Evolutionary conservation across 2,329 filamentous ascomycete species (phyloP), one percentile per base, ranked within the genome.

Genomic region (Cladorrhinum sp.): DNA sequence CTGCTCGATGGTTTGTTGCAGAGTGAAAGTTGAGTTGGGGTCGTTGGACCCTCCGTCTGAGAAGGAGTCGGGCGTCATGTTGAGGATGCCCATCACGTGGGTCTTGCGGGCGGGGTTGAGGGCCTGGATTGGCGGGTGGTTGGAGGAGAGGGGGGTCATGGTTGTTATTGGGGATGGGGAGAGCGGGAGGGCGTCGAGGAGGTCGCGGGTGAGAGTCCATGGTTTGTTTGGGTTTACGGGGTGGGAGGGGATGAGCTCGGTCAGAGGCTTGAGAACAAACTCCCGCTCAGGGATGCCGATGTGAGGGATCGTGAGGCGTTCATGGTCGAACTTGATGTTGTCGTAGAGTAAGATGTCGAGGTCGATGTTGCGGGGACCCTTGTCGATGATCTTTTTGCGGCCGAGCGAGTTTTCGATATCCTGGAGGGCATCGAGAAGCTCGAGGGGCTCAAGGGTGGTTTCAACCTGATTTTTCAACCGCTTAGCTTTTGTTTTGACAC

Each of bases 31-130:
- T 64, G 84, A 79, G 12, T 75, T 70, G 23, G 78, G 70, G 49
- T 77, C 75, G 73, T 92, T 84, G 8, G 79, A 70, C 8, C 92
- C 92, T 57, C 92, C 94, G 71, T 98, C 93, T 1, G 94, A 98
- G 78, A 99, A 99, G 9, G 94, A 98, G 76, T 99, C 94, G 0
- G 94, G 94, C 0, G 95, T 98, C 57, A 96, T 78, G 75, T 99
- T 99, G 51, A 98, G 80, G 65, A 99, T 96, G 58, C 90, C 91
- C 95, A 99, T 99, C 67, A 97, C 77, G 51, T 86, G 85, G 0
- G 94, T 97, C 57, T 78, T 80, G 53, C 87, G 83, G 51, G 81
- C 79, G 6, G 81, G 76, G 30, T 79, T 76, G 28, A 86, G 76
- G 18, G 90, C 81, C 55, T 84, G 83, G 42, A 95, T 75, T 1